These are phyloP conservation scores for Staphylotrichum tortipilum DNA, from an alignment of 495 filamentous ascomycete genomes.

Conservation along the genomic window DNA sequence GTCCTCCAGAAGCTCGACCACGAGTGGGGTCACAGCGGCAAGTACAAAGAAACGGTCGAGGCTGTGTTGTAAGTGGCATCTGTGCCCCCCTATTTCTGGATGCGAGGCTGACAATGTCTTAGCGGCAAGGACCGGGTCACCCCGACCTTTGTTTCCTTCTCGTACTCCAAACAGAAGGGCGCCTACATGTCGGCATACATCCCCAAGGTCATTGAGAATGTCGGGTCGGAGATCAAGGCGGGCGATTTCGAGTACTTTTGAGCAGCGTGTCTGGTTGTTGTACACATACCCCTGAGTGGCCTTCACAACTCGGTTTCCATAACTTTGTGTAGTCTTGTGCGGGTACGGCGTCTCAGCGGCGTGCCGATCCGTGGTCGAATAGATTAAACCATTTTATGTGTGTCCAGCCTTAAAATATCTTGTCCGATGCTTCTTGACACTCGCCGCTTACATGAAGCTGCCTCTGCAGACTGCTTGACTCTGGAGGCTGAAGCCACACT, in stretches of 20 bases:
- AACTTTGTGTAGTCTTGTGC: too few relatives aligned
- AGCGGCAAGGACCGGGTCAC: neutral
- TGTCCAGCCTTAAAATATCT: neutral
- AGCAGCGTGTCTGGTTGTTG: neutral
- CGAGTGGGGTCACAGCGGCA: conserved; percentile 1
- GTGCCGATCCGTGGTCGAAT: too few relatives aligned
- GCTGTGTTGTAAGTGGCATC: neutral
- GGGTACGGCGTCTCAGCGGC: too few relatives aligned
- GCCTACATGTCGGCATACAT: conserved; percentile 1
- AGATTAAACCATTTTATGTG: too few relatives aligned
- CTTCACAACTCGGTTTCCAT: too few relatives aligned
- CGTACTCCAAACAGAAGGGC: conserved; percentile 3
- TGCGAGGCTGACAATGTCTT: neutral
- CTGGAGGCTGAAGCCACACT: too few relatives aligned
- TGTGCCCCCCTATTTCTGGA: neutral
- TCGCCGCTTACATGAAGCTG: too few relatives aligned
- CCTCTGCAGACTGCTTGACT: too few relatives aligned
- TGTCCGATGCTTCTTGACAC: too few relatives aligned
- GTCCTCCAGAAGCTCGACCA: neutral
- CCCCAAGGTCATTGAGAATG: neutral
- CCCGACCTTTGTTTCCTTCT: conserved; percentile 2
- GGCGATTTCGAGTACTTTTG: neutral
- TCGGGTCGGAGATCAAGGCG: neutral
- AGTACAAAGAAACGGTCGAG: neutral
- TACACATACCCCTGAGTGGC: too few relatives aligned